A percentile compares a stretch with the other conserved stretches of the same genome.
Evolutionary conservation across 139 green algal genomes (phyloP).

Genomic region (Volvox reticuliferus): DNA sequence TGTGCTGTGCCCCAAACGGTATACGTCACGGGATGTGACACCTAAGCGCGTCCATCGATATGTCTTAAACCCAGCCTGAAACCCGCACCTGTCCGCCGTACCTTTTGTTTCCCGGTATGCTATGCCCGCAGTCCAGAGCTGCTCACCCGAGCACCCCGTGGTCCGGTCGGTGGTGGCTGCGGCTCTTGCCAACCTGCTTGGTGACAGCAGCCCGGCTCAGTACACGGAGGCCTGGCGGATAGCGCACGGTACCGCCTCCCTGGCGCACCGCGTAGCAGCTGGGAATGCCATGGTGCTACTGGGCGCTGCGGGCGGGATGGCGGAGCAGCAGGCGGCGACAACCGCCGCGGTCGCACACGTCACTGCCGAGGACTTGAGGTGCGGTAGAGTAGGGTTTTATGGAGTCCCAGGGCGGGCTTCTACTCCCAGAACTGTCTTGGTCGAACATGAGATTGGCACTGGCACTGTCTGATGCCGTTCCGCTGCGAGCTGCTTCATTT

Average conservation of each 20-base stretch:
- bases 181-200: constrained; percentile 65
- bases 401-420: no score
- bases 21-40: no score
- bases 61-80: no score
- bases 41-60: no score
- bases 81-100: no score
- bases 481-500: no score
- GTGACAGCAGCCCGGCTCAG: background rate
- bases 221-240: constrained; percentile 59
- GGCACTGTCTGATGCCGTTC: no score
- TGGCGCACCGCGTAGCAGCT: constrained; percentile 65
- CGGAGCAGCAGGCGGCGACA: constrained; percentile 24
- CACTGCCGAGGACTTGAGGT: constrained; percentile 11
- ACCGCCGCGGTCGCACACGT: constrained; percentile 39
- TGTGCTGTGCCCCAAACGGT: no score
- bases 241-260: constrained; percentile 49
- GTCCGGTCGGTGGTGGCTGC: constrained; percentile 62
- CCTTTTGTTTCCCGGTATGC: no score
- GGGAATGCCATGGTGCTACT: constrained; percentile 64
- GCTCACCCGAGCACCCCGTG: constrained; percentile 19
- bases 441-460: no score
- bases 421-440: no score
- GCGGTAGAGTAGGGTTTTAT: no score
- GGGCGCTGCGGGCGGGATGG: background rate
- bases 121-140: constrained; percentile 9